A percentile compares a stretch with the other conserved stretches of the same genome.
Conservation (phyloP, 805 yeast genomes). For the Torulaspora microellipsoides region DNA sequence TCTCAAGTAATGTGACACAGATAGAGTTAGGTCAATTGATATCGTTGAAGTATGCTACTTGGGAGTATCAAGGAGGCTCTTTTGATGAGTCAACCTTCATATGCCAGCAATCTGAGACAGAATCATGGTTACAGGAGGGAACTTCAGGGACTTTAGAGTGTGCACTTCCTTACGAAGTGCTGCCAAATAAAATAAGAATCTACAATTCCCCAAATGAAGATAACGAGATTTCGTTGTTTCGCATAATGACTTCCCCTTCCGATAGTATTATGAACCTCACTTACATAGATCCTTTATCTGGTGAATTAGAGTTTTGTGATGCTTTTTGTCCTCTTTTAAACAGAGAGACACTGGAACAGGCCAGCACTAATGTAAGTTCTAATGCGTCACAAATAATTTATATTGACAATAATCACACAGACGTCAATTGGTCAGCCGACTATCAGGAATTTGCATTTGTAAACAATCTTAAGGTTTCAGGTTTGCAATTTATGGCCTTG, state of each 20-base stretch:
- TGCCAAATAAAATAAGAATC: constrained; percentile 70
- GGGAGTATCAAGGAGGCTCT: constrained; percentile 42
- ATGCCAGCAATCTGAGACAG: constrained; percentile 49
- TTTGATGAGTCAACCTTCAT: constrained; percentile 39
- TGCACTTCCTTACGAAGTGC: constrained; percentile 48
- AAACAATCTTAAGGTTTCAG: constrained; percentile 55
- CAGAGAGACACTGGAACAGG: constrained; percentile 32
- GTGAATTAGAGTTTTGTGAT: constrained; percentile 62
- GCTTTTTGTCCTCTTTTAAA: constrained; percentile 79
- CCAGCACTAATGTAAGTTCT: constrained; percentile 15
- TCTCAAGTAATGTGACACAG: constrained; percentile 20
- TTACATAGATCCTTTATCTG: constrained; percentile 70
- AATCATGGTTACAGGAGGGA: constrained; percentile 50
- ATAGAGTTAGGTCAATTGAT: constrained; percentile 56
- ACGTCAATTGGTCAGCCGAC: constrained; percentile 36
- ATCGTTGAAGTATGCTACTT: constrained; percentile 52
- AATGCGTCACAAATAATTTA: constrained; percentile 11
- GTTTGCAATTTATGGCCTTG: constrained; percentile 58
- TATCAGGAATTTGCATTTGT: constrained; percentile 82
- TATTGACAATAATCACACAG: constrained; percentile 36
- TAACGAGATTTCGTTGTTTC: constrained; percentile 52
- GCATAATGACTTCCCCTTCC: constrained; percentile 72
- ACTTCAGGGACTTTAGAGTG: constrained; percentile 65
- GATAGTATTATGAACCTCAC: constrained; percentile 89
- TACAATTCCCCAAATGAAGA: constrained; percentile 51